phyloP scores from a whole-genome alignment of 768 basidiomycete species.

The Phlegmacium glaucopus region DNA sequence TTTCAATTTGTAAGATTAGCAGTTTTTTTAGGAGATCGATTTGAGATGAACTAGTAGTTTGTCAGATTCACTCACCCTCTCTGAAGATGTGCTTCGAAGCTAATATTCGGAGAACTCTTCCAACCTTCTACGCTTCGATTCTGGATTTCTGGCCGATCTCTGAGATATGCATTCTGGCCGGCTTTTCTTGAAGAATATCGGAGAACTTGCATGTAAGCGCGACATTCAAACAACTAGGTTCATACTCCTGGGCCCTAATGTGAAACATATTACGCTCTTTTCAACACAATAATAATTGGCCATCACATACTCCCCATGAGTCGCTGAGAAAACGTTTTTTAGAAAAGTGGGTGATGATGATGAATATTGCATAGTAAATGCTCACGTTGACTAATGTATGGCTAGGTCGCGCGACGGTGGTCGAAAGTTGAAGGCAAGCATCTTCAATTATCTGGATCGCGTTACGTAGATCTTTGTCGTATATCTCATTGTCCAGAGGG shows the following conservation, averaged over 20 bases:
- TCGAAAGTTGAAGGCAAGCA: conserved; percentile 26
- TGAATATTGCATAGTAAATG: not conserved
- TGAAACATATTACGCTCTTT: too few relatives aligned
- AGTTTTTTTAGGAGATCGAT: not conserved
- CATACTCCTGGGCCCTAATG: conserved; percentile 13
- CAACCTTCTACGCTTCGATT: conserved; percentile 28
- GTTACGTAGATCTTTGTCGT: conserved; percentile 13
- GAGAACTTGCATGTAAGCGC: conserved; percentile 19
- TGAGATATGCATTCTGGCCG: conserved; percentile 26
- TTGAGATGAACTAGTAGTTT: too few relatives aligned
- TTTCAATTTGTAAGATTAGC: not conserved
- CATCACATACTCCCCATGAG: too few relatives aligned
- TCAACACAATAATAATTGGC: too few relatives aligned
- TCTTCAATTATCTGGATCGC: conserved; percentile 24
- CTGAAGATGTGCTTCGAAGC: conserved; percentile 29
- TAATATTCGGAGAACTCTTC: conserved; percentile 28
- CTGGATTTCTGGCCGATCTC: conserved; percentile 18
- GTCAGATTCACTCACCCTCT: conserved; percentile 26
- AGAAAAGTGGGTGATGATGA: too few relatives aligned
- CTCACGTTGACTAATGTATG: conserved; percentile 24
- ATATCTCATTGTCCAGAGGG: conserved; percentile 13
- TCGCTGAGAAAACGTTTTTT: too few relatives aligned
- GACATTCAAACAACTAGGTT: conserved; percentile 21
- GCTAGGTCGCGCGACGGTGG: conserved; percentile 19
- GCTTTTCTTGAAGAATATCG: conserved; percentile 23